Evolutionary conservation across 2,329 filamentous ascomycete genomes (phyloP).

Genomic region (Dothistroma septosporum): DNA sequence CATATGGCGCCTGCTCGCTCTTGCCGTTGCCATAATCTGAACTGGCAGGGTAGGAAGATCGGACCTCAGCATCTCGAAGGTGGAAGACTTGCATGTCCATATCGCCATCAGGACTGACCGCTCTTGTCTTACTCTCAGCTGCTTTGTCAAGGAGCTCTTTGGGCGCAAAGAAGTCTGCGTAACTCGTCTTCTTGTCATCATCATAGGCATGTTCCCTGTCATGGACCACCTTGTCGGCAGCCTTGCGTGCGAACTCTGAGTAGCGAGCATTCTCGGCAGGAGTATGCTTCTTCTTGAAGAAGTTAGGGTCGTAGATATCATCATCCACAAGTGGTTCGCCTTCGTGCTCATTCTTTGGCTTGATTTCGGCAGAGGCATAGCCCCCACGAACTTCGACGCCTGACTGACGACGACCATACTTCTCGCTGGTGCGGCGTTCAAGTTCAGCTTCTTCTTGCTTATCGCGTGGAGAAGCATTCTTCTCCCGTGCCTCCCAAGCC

Average conservation of each 20-base stretch:
- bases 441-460: conserved; percentile 8
- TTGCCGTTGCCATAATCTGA: conserved; percentile 14
- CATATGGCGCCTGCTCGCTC: conserved; percentile 26
- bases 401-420: conserved; percentile 12
- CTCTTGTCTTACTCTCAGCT: conserved; percentile 36
- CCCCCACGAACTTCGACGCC: conserved; percentile 16
- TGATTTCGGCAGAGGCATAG: conserved; percentile 25
- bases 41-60: conserved; percentile 13
- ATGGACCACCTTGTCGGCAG: conserved; percentile 40
- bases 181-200: conserved; percentile 14
- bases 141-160: conserved; percentile 42
- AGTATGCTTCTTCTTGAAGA: conserved; percentile 40
- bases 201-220: conserved; percentile 43
- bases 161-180: conserved; percentile 48
- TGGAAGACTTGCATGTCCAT: conserved; percentile 43
- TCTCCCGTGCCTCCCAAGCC: neutral
- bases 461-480: neutral
- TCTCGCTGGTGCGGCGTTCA: conserved; percentile 13
- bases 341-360: conserved; percentile 32
- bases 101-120: conserved; percentile 42
- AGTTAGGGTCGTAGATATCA: conserved; percentile 44
- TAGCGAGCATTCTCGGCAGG: conserved; percentile 22
- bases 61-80: conserved; percentile 34
- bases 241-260: conserved; percentile 29
- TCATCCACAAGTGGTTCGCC: conserved; percentile 42